Percentiles rank a stretch among this genome's conserved stretches.
These are phyloP conservation scores for Schizosaccharomyces lindneri DNA, from an alignment of 805 yeast genomes.

Conservation along the genomic window DNA sequence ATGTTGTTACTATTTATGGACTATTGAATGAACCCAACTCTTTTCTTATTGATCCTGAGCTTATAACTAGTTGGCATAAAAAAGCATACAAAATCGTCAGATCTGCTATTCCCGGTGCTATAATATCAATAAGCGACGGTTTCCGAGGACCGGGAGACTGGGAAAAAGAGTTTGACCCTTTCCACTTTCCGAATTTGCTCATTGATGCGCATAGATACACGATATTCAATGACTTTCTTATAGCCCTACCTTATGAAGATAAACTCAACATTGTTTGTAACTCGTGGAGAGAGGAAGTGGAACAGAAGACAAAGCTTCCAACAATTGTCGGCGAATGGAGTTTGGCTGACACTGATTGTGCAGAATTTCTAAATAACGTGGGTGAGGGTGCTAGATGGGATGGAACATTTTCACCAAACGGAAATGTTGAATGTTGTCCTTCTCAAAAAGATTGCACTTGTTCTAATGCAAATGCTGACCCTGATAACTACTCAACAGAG, in stretches of 20 bases:
- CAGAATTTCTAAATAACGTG: constrained; percentile 61
- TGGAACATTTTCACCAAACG: constrained; percentile 21
- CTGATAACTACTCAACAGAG: constrained; percentile 27
- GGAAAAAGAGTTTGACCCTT: constrained; percentile 27
- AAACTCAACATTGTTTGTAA: constrained; percentile 16
- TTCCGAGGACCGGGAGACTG: constrained; percentile 36
- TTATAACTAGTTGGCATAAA: constrained; percentile 31
- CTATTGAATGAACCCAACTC: constrained; percentile 51
- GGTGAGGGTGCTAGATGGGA: constrained; percentile 57
- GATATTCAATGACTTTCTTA: constrained; percentile 24
- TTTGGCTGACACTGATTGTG: constrained; percentile 71
- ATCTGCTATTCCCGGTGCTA: constrained; percentile 24
- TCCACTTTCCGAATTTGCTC: constrained; percentile 33
- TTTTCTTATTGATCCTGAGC: constrained; percentile 26
- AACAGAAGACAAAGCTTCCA: constrained; percentile 21
- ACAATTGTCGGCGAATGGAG: constrained; percentile 56
- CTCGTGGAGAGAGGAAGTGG: constrained; percentile 17
- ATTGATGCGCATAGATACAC: constrained; percentile 75
- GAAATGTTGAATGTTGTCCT: constrained; percentile 8
- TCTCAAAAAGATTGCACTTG: constrained; percentile 29
- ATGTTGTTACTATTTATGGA: constrained; percentile 56
- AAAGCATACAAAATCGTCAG: constrained; percentile 29
- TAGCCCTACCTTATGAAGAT: constrained; percentile 12
- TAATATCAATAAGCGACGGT: constrained; percentile 55
- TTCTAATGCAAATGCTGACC: constrained; percentile 18